phyloP scores from a whole-genome alignment of 306 rosid species.

The Sesbania bispinosa region DNA sequence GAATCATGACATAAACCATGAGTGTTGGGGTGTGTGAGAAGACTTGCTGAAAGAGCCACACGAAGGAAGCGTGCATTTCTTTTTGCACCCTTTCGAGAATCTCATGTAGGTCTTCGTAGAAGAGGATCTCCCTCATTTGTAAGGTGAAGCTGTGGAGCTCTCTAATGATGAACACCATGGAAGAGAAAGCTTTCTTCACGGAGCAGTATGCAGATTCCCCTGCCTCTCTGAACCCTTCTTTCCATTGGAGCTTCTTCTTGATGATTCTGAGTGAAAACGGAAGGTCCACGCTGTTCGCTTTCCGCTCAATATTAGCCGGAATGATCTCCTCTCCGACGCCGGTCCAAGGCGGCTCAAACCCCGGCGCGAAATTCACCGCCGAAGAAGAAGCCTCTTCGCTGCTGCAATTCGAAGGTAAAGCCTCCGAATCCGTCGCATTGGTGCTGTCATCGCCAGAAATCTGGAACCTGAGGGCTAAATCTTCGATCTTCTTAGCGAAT shows the following conservation, averaged over 20 bases:
- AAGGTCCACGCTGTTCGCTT: conserved; percentile 81
- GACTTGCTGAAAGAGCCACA: conserved; percentile 90
- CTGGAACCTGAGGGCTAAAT: conserved; percentile 64
- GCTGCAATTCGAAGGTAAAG: neutral
- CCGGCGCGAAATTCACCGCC: neutral
- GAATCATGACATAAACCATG: conserved; percentile 88
- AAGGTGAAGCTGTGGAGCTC: conserved; percentile 78
- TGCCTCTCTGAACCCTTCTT: conserved; percentile 60
- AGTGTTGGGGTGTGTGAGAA: conserved; percentile 89
- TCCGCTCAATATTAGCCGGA: conserved; percentile 63
- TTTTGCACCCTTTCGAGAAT: conserved; percentile 66
- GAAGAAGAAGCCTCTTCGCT: neutral
- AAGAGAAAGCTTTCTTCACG: conserved; percentile 76
- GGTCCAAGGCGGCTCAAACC: conserved; percentile 54
- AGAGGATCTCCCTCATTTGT: conserved; percentile 73
- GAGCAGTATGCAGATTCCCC: conserved; percentile 73
- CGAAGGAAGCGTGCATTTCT: conserved; percentile 92
- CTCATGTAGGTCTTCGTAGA: conserved; percentile 71
- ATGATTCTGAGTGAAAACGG: conserved; percentile 83
- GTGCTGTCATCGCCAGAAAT: conserved; percentile 26
- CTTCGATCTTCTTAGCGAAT: conserved; percentile 69
- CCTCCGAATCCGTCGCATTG: conserved; percentile 28
- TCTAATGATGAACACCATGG: conserved; percentile 84
- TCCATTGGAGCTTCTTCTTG: conserved; percentile 70
- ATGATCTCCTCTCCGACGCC: conserved; percentile 38